A percentile compares a stretch with the other conserved stretches of the same genome.
Evolutionary conservation across 305 asterid species (phyloP).

Genomic region (Fraxinus sp.): DNA sequence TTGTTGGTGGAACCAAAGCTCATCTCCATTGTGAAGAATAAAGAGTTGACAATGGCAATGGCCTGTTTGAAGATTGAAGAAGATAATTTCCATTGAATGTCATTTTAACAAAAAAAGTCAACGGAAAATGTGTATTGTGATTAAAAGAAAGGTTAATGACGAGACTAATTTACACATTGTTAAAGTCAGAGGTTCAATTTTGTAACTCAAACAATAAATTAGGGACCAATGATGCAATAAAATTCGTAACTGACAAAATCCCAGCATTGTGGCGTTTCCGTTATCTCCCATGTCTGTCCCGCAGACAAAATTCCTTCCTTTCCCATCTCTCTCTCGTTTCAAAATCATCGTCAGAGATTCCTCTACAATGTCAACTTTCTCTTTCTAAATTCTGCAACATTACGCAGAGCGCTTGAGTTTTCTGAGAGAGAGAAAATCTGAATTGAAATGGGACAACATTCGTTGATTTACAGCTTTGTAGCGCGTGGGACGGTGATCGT

Average conservation of each 20-base stretch:
- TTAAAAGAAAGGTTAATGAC: not conserved
- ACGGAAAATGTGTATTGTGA: not conserved
- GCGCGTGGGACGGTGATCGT: slow-evolving; percentile 10
- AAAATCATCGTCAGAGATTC: not conserved
- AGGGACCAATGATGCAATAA: not conserved
- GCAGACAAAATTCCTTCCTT: not conserved
- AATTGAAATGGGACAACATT: slow-evolving; percentile 7
- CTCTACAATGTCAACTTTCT: not conserved
- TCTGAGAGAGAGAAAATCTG: not conserved
- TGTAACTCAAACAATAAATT: not conserved
- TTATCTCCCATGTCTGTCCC: not conserved
- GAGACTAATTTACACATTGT: not conserved
- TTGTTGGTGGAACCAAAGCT: not conserved
- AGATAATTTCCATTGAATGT: not conserved
- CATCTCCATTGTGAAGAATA: not conserved
- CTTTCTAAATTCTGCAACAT: not conserved
- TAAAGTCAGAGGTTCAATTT: not conserved
- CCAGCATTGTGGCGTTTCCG: slow-evolving; percentile 8
- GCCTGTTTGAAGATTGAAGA: not conserved
- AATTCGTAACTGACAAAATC: not conserved
- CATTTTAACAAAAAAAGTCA: not conserved
- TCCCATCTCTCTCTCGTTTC: not conserved
- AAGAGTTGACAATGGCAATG: not conserved
- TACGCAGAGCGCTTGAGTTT: not conserved
- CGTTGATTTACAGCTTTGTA: slow-evolving; percentile 2